A percentile compares a stretch with the other conserved stretches of the same genome.
These are phyloP conservation scores for Tylopilus orsonianus DNA, from an alignment of 1,284 basidiomycete species.

Conservation along the genomic window DNA sequence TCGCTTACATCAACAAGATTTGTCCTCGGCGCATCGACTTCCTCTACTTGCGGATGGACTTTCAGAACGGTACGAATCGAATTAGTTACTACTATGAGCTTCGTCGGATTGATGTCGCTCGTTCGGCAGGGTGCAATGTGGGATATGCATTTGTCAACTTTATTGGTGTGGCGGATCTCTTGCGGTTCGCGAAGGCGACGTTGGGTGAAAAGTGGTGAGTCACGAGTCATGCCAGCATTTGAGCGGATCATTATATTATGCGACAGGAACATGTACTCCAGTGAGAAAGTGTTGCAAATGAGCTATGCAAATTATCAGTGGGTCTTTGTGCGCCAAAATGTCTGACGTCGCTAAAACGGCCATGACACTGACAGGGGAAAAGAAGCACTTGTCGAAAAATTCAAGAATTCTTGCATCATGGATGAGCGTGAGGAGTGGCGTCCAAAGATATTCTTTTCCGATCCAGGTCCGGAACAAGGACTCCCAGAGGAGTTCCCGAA, in stretches of 20 bases:
- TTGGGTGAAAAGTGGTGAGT: conserved; percentile 76
- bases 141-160: conserved; percentile 90
- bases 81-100: background rate
- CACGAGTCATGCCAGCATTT: background rate
- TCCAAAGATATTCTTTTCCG: conserved; percentile 82
- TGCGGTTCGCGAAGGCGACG: conserved; percentile 69
- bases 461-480: conserved; percentile 66
- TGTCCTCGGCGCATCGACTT: conserved; percentile 76
- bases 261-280: conserved; percentile 81
- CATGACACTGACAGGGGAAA: conserved; percentile 59
- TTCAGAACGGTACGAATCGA: conserved; percentile 60
- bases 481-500: conserved; percentile 78
- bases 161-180: conserved; percentile 70
- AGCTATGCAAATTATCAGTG: conserved; percentile 86
- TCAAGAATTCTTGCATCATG: conserved; percentile 85
- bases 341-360: conserved; percentile 10
- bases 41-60: conserved; percentile 84
- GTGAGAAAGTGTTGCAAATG: conserved; percentile 85
- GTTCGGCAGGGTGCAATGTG: conserved; percentile 71
- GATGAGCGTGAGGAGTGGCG: conserved; percentile 78
- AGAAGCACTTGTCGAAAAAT: conserved; percentile 82
- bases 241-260: conserved; percentile 5
- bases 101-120: conserved; percentile 15
- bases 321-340: conserved; percentile 29
- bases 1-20: conserved; percentile 66